phyloP scores from a whole-genome alignment of 1,284 basidiomycete species.

The Ganoderma resinaceum region DNA sequence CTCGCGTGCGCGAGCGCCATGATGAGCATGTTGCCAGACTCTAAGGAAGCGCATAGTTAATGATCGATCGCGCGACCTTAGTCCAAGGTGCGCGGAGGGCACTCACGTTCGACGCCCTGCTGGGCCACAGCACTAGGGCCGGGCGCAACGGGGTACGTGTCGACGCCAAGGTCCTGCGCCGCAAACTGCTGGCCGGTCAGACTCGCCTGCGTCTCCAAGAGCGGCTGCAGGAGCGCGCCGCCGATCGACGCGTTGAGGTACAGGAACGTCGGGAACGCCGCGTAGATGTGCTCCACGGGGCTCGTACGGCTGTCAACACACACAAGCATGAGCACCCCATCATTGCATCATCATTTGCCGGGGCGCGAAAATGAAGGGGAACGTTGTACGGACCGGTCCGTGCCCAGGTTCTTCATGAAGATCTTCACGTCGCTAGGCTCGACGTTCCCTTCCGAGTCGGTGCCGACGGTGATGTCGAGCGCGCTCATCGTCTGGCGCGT shows the following conservation, averaged over 20 bases:
- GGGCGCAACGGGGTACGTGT: conserved; percentile 13
- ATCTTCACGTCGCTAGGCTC: conserved; percentile 50
- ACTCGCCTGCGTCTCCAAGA: conserved; percentile 51
- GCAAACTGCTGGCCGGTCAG: conserved; percentile 43
- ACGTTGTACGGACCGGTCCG: neutral
- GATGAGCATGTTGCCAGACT: conserved; percentile 78
- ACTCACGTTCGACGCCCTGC: conserved; percentile 24
- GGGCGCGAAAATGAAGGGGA: no score
- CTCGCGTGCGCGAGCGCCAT: conserved; percentile 72
- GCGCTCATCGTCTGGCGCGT: conserved; percentile 50
- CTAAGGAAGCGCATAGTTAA: conserved; percentile 38
- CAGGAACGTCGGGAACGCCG: conserved; percentile 53
- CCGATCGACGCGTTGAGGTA: conserved; percentile 53
- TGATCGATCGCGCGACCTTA: neutral
- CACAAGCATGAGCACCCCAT: neutral
- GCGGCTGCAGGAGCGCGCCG: conserved; percentile 50
- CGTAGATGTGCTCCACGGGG: conserved; percentile 56
- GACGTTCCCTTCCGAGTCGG: conserved; percentile 40
- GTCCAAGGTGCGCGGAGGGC: no score
- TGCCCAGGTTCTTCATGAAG: conserved; percentile 50
- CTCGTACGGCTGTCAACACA: conserved; percentile 40
- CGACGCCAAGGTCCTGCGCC: conserved; percentile 50
- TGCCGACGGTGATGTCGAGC: conserved; percentile 46
- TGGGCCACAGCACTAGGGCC: conserved; percentile 9
- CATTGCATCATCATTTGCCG: no score